Percentiles rank a stretch among this genome's conserved stretches.
Evolutionary conservation across 1,139 yeast genomes (phyloP).

Genomic region (Zygosaccharomyces sapae): DNA sequence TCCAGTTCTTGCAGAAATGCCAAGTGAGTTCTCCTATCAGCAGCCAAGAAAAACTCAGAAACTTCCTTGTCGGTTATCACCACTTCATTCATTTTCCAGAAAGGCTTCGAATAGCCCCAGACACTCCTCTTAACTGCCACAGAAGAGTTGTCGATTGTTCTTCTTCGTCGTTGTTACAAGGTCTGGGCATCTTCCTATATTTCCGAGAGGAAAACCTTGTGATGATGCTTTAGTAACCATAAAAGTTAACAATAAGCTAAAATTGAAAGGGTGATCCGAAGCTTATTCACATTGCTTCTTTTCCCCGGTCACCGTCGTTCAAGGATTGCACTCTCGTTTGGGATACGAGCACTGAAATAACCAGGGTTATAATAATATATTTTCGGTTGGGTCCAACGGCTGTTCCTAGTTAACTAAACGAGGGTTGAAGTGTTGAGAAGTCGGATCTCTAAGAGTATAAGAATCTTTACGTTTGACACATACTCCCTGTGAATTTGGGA

Average conservation of each 20-base stretch:
- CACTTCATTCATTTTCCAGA: slow-evolving; percentile 7
- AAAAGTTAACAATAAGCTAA: neutral
- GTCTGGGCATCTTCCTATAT: neutral
- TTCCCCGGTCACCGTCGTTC: neutral
- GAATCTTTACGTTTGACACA: neutral
- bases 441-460: slow-evolving; percentile 2
- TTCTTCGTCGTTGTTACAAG: neutral
- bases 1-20: slow-evolving; percentile 16
- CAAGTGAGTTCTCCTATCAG: slow-evolving; percentile 10
- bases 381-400: neutral
- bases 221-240: neutral
- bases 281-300: neutral
- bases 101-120: neutral
- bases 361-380: neutral
- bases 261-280: neutral
- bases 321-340: neutral
- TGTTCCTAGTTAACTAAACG: neutral
- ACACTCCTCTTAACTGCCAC: neutral
- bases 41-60: slow-evolving; percentile 16
- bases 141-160: no score
- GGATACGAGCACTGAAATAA: neutral
- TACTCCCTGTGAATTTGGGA: neutral
- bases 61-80: slow-evolving; percentile 19
- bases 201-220: neutral
- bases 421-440: neutral